Evolutionary conservation across 495 filamentous ascomycete species (phyloP), one percentile per base, ranked within the genome.

Genomic region (Bryoglossum gracile): DNA sequence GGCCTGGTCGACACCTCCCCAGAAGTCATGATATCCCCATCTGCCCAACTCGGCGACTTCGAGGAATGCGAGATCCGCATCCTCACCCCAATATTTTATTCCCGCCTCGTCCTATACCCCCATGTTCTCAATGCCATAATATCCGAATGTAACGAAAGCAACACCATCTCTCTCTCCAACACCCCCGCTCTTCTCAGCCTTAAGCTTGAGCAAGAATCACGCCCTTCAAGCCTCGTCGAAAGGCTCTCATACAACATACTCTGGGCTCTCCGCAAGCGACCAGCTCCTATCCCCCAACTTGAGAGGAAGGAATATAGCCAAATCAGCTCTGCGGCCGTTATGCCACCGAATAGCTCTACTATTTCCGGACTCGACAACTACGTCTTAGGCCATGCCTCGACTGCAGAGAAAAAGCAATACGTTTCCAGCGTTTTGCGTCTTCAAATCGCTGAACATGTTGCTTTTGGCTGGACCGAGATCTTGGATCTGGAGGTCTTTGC

Each of bases 71-170:
- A 73, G 30, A 60, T 84, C 50, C 72, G 70, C 22, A 59, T 82
- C 14, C 61, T 79, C 1, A 79, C 73, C 0, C 79, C 82, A 1
- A 66, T 61, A 1, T 85, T 84, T 57, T 85, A 84, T 59, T 67
- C 73, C 35, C 65, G 71, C 37, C 73, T 83, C 37, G 71, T 75
- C 17, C 64, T 71, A 51, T 76, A 78, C 50, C 55, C 67, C 6
- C 65, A 77, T 54, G 62, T 69, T 21, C 56, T 73, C 11, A 72
- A 77, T 51, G 76, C 69, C 1, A 58, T 83, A 26, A 65, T 72
- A 34, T 62, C 63, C 32, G 75, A 81, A 54, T 50, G 69, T 10
- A 58, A 68, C 16, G 72, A 74, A 49, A 76, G 66, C 53, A 60
- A 62, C 21, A 83, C 74, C 1, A 59, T 82, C 17, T 68, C 64